These are phyloP conservation scores for Sodiomyces alkalinus DNA, from an alignment of 2,329 filamentous ascomycete genomes.

Conservation along the genomic window DNA sequence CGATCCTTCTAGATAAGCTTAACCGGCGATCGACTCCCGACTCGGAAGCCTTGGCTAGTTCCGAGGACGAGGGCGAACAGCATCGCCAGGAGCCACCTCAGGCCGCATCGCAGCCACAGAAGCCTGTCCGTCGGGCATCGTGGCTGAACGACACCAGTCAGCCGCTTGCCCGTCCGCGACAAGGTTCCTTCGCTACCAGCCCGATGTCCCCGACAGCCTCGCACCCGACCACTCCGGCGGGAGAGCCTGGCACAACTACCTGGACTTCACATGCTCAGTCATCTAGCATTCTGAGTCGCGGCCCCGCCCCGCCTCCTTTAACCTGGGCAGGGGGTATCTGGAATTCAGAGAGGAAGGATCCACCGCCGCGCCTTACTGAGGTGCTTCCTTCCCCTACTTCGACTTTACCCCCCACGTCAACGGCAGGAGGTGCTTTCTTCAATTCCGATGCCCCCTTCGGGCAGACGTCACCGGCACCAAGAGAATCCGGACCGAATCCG, in stretches of 20 bases:
- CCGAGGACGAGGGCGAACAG: constrained; percentile 76
- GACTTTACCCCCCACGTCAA: constrained; percentile 28
- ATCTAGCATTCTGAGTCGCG: constrained; percentile 29
- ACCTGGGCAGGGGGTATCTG: constrained; percentile 72
- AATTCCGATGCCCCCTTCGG: constrained; percentile 26
- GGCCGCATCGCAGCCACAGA: constrained; percentile 33
- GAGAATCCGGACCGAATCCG: constrained; percentile 37
- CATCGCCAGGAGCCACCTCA: constrained; percentile 37
- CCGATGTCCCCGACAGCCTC: constrained; percentile 69
- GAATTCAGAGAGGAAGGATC: constrained; percentile 66
- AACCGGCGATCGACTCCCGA: constrained; percentile 79
- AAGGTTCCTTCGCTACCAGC: constrained; percentile 60
- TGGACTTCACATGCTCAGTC: constrained; percentile 45
- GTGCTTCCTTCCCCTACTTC: constrained; percentile 64
- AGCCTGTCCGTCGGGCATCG: constrained; percentile 57
- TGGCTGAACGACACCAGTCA: constrained; percentile 78
- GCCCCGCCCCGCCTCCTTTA: constrained; percentile 36
- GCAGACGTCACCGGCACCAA: constrained; percentile 34
- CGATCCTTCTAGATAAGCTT: constrained; percentile 57
- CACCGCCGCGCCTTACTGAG: constrained; percentile 57
- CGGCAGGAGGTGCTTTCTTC: constrained; percentile 29
- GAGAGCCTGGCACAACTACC: constrained; percentile 31
- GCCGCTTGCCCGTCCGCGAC: constrained; percentile 45
- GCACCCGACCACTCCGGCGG: constrained; percentile 65
- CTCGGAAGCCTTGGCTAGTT: constrained; percentile 84